Evolutionary conservation across 169 alveolate genomes (phyloP).

Genomic region (Fabrea salina): DNA sequence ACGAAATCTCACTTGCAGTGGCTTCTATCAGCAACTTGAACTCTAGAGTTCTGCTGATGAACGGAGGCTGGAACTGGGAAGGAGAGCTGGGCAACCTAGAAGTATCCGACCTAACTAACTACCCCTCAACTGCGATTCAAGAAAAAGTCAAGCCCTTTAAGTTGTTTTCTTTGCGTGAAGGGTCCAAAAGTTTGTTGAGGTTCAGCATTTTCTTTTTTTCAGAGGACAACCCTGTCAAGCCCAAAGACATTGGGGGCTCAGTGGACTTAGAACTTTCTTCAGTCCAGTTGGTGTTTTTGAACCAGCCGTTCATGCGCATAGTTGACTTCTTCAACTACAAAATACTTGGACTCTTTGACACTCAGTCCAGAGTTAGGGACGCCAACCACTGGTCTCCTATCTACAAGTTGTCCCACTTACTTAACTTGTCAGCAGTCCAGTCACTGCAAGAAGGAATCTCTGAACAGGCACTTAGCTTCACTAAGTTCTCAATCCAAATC

Average conservation of each 20-base stretch:
- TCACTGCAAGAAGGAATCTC: background rate
- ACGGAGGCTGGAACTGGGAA: background rate
- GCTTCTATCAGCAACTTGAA: background rate
- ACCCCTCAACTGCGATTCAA: background rate
- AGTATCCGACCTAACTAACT: slow-evolving; percentile 13
- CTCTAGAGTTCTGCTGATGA: background rate
- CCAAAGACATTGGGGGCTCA: background rate
- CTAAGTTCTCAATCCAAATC: background rate
- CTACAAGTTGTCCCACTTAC: background rate
- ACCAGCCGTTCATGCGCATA: slow-evolving; percentile 26
- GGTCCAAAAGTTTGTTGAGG: background rate
- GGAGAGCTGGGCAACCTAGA: slow-evolving; percentile 9
- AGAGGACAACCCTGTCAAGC: slow-evolving; percentile 18
- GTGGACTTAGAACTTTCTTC: slow-evolving; percentile 4
- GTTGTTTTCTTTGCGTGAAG: background rate
- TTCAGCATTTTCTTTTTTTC: background rate
- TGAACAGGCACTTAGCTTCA: background rate
- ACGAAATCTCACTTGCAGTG: background rate
- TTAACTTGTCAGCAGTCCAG: background rate
- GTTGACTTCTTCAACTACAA: slow-evolving; percentile 5
- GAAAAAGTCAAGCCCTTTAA: background rate
- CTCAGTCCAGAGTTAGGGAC: background rate
- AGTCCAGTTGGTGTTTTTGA: background rate
- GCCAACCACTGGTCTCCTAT: slow-evolving; percentile 9
- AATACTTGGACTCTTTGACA: slow-evolving; percentile 12